Evolutionary conservation across 768 basidiomycete species (phyloP).

Genomic region (Guyanaporus albipodus): DNA sequence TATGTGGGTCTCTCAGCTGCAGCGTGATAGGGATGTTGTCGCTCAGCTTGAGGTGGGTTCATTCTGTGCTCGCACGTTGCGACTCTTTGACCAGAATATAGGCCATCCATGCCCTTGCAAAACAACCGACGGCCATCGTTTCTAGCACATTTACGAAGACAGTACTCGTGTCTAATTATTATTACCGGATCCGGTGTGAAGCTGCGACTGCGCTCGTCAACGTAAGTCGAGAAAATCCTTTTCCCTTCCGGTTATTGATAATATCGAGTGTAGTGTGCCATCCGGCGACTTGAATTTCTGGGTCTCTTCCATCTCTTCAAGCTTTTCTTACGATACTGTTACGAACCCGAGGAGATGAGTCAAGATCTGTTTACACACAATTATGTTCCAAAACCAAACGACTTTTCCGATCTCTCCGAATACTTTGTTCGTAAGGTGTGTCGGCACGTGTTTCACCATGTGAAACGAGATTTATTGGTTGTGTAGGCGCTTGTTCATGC

Average conservation of each 20-base stretch:
- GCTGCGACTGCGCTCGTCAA: constrained; percentile 81
- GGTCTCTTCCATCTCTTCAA: constrained; percentile 96
- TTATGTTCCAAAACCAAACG: constrained; percentile 93
- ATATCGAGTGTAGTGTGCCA: constrained; percentile 62
- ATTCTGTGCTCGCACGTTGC: neutral
- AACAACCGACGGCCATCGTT: constrained; percentile 77
- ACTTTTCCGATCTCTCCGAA: constrained; percentile 86
- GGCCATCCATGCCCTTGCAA: constrained; percentile 88
- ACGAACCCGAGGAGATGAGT: constrained; percentile 77
- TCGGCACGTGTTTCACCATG: neutral
- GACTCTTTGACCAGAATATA: constrained; percentile 32
- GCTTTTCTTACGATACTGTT: constrained; percentile 86
- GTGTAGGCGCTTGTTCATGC: constrained; percentile 71
- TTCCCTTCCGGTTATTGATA: constrained; percentile 8
- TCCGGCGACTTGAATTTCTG: constrained; percentile 75
- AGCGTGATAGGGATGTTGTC: constrained; percentile 93
- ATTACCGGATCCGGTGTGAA: constrained; percentile 93
- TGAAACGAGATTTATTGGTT: constrained; percentile 4
- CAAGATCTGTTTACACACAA: constrained; percentile 84
- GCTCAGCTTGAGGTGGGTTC: constrained; percentile 88
- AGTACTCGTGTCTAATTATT: constrained; percentile 92
- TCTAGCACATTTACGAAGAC: constrained; percentile 92
- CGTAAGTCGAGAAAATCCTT: constrained; percentile 42
- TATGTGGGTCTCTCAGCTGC: constrained; percentile 97
- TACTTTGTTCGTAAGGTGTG: constrained; percentile 92